Evolutionary conservation across 2,329 filamentous ascomycete genomes (phyloP), one percentile per base, ranked within the genome.

Genomic region (Penicillium verrucosum): DNA sequence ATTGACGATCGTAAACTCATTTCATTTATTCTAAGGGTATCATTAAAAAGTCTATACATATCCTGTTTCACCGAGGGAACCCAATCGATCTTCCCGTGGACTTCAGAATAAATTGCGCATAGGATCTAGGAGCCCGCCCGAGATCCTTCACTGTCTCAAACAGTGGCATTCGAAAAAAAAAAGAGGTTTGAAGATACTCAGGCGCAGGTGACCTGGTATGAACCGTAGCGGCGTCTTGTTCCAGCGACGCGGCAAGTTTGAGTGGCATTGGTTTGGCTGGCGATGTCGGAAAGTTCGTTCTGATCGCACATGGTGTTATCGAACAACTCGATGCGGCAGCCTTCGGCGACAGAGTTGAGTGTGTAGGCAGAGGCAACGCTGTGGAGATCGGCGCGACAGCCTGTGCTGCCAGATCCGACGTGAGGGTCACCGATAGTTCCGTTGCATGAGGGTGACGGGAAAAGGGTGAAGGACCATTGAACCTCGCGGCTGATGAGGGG

Each of bases 301-400:
- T 41, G 37, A n/a, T 66, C 64, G 55, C 64, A 66, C 64, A 66
- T 66, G 14, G 64, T 66, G 45, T 66, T 66, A 27, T 66, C 63
- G 32, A 58, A 66, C 36, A 65, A 65, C 32, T 65, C 53, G 45
- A 66, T 60, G 23, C 51, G 60, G 34, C 64, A 66, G n/a, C 62
- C 62, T 1, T 58, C 57, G 7, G 59, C 51, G 18, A 66, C 30
- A 2, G 47, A 37, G 51, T 63, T 61, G 30, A 66, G 34, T 1
- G 43, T 52, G 42, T 66, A 66, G 18, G 63, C 63, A 2, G 63
- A 59, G 44, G 64, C 64, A 23, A 65, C 59, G 38, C 43, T 57
- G 58, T 47, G 30, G 4, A 66, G 46, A 45, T 66, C 46, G 16
- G 64, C 64, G 45, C 64, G 64, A 43, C 64, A 66, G 42, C 63